These are phyloP conservation scores for Xerocomus nothofagi DNA, from an alignment of 1,284 basidiomycete species.

Conservation along the genomic window DNA sequence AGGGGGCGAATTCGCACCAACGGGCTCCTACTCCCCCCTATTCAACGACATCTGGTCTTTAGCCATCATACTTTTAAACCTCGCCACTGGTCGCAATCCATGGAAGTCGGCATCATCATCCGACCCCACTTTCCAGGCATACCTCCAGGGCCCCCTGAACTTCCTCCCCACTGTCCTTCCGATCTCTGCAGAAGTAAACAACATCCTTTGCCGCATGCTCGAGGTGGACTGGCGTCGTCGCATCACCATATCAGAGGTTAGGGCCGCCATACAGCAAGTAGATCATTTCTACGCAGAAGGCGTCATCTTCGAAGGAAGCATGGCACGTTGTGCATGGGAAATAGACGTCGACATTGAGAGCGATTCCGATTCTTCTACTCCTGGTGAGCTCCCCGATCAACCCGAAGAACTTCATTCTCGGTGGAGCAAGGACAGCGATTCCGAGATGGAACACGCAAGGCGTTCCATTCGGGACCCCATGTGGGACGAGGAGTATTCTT, in stretches of 20 bases:
- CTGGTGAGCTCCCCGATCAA: slow-evolving; percentile 33
- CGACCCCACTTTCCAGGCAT: slow-evolving; percentile 77
- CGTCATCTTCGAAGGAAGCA: slow-evolving; percentile 77
- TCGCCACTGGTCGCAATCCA: slow-evolving; percentile 93
- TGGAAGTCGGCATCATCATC: slow-evolving; percentile 93
- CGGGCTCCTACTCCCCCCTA: slow-evolving; percentile 79
- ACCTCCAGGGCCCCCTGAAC: slow-evolving; percentile 59
- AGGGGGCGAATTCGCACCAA: slow-evolving; percentile 74
- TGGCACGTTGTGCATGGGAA: slow-evolving; percentile 81
- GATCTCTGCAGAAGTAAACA: slow-evolving; percentile 70
- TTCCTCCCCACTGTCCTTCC: slow-evolving; percentile 76
- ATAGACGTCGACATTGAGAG: slow-evolving; percentile 65
- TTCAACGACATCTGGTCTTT: slow-evolving; percentile 98
- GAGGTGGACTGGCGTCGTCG: slow-evolving; percentile 71
- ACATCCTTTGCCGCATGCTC: slow-evolving; percentile 67
- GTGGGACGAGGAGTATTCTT: slow-evolving; percentile 41
- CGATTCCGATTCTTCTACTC: slow-evolving; percentile 50
- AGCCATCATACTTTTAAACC: slow-evolving; percentile 93
- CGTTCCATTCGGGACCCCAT: slow-evolving; percentile 40
- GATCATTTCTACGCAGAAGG: slow-evolving; percentile 70
- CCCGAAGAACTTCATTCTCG: slow-evolving; percentile 40
- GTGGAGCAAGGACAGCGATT: slow-evolving; percentile 68
- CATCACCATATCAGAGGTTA: slow-evolving; percentile 70
- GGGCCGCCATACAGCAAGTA: slow-evolving; percentile 66
- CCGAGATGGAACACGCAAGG: slow-evolving; percentile 61